Percentiles rank a stretch among this genome's conserved stretches.
Evolutionary conservation across 192 early-diverging fungal species (phyloP).

Genomic region (Funneliformis mosseae): DNA sequence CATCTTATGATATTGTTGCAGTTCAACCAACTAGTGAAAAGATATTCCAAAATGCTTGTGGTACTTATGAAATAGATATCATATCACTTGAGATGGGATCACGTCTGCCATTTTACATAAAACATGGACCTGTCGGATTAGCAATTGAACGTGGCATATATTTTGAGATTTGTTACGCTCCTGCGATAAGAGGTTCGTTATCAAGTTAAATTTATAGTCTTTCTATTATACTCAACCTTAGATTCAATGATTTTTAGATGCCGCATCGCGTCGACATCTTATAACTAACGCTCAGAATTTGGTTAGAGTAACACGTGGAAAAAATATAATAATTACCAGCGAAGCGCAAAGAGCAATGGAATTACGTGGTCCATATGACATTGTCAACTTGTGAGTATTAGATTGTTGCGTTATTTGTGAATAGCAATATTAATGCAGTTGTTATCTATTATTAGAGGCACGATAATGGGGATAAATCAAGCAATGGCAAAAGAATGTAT

Average conservation of each 20-base stretch:
- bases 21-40: slow-evolving; percentile 75
- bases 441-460: slow-evolving; percentile 45
- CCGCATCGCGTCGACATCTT: slow-evolving; percentile 58
- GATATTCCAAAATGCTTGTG: slow-evolving; percentile 69
- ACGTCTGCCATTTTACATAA: slow-evolving; percentile 70
- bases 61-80: slow-evolving; percentile 74
- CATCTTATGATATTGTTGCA: slow-evolving; percentile 69
- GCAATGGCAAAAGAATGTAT: slow-evolving; percentile 56
- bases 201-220: neutral
- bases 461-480: slow-evolving; percentile 63
- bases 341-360: slow-evolving; percentile 72
- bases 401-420: neutral
- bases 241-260: slow-evolving; percentile 48
- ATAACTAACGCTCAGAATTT: slow-evolving; percentile 68
- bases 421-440: neutral
- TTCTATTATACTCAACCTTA: too few species aligned
- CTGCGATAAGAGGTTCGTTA: slow-evolving; percentile 62
- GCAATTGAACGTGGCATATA: slow-evolving; percentile 75
- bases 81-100: slow-evolving; percentile 73
- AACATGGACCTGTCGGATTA: slow-evolving; percentile 61
- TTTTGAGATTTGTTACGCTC: slow-evolving; percentile 78
- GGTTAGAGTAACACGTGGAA: slow-evolving; percentile 71
- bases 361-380: slow-evolving; percentile 73
- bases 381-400: slow-evolving; percentile 78
- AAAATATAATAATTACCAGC: slow-evolving; percentile 75